These are phyloP conservation scores for Zalerion maritima DNA, from an alignment of 495 filamentous ascomycete genomes.

Conservation along the genomic window DNA sequence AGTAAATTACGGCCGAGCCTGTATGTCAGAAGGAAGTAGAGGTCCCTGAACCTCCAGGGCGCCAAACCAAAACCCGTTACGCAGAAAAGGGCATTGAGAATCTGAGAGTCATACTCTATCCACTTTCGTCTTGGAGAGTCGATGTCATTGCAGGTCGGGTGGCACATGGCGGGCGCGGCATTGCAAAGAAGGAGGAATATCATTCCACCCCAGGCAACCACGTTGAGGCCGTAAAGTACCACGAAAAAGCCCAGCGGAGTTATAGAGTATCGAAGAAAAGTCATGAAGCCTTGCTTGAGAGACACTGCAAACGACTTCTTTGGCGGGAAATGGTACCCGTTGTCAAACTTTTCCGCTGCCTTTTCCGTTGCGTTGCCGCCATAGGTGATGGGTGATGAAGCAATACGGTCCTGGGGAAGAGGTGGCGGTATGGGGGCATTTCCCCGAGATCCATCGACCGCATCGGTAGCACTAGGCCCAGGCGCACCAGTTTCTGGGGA, in stretches of 20 bases:
- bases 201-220: constrained; percentile 85
- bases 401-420: constrained; percentile 5
- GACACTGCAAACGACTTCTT: constrained; percentile 48
- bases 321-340: constrained; percentile 59
- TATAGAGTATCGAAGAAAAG: constrained; percentile 37
- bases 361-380: constrained; percentile 7
- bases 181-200: constrained; percentile 69
- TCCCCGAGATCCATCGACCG: no score
- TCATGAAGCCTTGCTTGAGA: constrained; percentile 37
- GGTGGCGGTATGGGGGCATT: constrained; percentile 1
- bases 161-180: constrained; percentile 67
- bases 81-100: constrained; percentile 75
- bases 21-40: constrained; percentile 53
- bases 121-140: constrained; percentile 59
- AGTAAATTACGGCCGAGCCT: constrained; percentile 36
- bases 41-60: constrained; percentile 73
- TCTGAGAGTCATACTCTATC: constrained; percentile 77
- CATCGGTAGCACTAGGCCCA: no score
- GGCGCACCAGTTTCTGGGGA: no score
- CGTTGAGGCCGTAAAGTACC: constrained; percentile 62
- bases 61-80: constrained; percentile 73
- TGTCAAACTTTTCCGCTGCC: constrained; percentile 18
- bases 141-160: constrained; percentile 54
- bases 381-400: no score
- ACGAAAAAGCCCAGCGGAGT: constrained; percentile 62